Base-by-base conservation (phyloP, 1,139 yeast species). In the Saccharomycopsis hybrid region DNA sequence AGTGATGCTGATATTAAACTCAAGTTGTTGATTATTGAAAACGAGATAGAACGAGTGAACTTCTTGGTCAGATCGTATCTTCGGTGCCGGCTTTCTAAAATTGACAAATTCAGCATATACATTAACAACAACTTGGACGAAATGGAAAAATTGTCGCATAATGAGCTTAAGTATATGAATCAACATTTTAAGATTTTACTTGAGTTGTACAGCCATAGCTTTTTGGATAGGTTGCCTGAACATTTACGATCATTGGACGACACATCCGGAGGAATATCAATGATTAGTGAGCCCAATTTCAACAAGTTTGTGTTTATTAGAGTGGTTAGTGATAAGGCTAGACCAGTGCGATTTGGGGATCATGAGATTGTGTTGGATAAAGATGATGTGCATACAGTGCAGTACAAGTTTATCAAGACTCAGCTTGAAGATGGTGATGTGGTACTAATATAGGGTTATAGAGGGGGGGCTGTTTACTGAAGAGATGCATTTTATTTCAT, bases 21-120 rank as follows among this genome's bases (percentile, higher is more conserved):
- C 51, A 84, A 85, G 54, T 70, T 90, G 42, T 78, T 92, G 72
- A 77, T 94, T 24, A 82, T 90, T 55, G 98, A 92, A 62, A 85
- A 95, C 3, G 98, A 92, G 60, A 74, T 92, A 30, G 98, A 92
- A 60, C 70, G 98, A 52, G 77, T 88, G 46, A 88, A 85, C 59
- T 92, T 83, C 62, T 67, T 92, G 42, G 72, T 90, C 24, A 71
- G 97, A 50, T 76, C 89, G 29, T 90, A 88, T 62, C 71, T 90
- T 37, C 74, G 98, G 53, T 76, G 92, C 2, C 71, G 99, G 52
- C 67, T 94, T 45, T 65, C 74, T 44, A 87, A 85, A 61, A 75
- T 90, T 43, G 96, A 89, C 67, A 73, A 72, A 55, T 82, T 71
- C 64, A 73, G 88, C 25, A 69, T 85, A 3, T 78, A 68, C 59